These are phyloP conservation scores for Vaccinium myrtillus DNA, from an alignment of 148 eudicot species.

Conservation along the genomic window DNA sequence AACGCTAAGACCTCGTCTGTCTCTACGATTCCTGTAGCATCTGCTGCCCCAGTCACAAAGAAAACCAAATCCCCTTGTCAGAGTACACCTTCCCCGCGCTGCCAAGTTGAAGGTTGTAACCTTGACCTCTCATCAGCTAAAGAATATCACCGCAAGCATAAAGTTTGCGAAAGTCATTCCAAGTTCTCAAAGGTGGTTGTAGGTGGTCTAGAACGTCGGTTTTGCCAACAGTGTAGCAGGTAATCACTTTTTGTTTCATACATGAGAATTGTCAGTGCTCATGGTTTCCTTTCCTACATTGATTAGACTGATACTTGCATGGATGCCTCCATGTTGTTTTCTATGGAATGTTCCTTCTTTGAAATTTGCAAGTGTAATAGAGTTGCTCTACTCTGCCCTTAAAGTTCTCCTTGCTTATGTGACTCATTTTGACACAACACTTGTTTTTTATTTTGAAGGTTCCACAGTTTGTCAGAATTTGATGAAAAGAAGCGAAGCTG, in stretches of 20 bases:
- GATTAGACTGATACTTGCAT: background rate
- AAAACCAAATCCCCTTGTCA: conserved; percentile 48
- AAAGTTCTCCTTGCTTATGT: background rate
- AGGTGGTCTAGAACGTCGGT: conserved; percentile 75
- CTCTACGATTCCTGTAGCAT: conserved; percentile 34
- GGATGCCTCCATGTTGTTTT: background rate
- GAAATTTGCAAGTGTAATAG: background rate
- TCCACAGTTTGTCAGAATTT: conserved; percentile 81
- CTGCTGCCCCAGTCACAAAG: conserved; percentile 40
- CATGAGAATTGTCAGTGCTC: background rate
- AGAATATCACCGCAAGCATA: conserved; percentile 83
- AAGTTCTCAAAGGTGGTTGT: conserved; percentile 75
- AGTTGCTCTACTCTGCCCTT: background rate
- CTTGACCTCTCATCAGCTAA: conserved; percentile 81
- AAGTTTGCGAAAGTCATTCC: conserved; percentile 84
- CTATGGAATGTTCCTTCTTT: background rate
- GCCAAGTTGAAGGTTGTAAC: conserved; percentile 93
- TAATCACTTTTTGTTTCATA: conserved; percentile 22
- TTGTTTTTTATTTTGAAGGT: conserved; percentile 43
- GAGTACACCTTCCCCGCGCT: conserved; percentile 37
- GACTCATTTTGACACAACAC: conserved; percentile 9
- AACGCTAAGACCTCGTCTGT: conserved; percentile 37
- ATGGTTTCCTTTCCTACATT: background rate
- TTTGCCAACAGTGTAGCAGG: conserved; percentile 99
- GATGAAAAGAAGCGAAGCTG: conserved; percentile 95